Evolutionary conservation across 2,329 filamentous ascomycete species (phyloP).

Genomic region (Colletotrichum lini): DNA sequence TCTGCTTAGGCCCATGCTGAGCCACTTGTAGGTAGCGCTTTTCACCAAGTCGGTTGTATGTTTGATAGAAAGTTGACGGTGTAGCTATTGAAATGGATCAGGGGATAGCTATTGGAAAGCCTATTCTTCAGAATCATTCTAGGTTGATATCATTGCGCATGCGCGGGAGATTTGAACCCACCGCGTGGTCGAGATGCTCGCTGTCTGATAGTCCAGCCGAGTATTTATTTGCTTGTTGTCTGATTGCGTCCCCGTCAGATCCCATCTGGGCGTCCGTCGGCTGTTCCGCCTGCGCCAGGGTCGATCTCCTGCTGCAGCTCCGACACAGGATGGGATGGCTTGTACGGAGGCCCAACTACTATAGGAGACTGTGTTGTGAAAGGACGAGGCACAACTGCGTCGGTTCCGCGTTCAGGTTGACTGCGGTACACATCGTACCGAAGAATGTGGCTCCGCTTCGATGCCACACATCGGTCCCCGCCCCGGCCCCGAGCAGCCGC

Average conservation of each 20-base stretch:
- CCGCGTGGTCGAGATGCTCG: too few relatives aligned
- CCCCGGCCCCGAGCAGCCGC: neutral
- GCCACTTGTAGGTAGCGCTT: too few relatives aligned
- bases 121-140: too few relatives aligned
- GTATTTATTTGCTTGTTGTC: conserved; percentile 19
- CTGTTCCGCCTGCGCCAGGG: neutral
- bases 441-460: neutral
- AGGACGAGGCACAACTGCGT: neutral
- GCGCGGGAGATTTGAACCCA: too few relatives aligned
- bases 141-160: too few relatives aligned
- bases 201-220: neutral
- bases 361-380: too few relatives aligned
- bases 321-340: neutral
- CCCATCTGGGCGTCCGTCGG: neutral
- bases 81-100: too few relatives aligned
- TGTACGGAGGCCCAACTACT: neutral
- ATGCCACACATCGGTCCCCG: neutral
- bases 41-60: too few relatives aligned
- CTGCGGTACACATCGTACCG: neutral
- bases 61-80: too few relatives aligned
- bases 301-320: conserved; percentile 21
- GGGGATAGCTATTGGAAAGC: too few relatives aligned
- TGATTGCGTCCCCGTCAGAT: neutral
- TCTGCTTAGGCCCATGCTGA: too few relatives aligned
- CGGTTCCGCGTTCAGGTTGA: neutral